Evolutionary conservation across 345 rosid genomes (phyloP).

Genomic region (Melastoma malabathricum): DNA sequence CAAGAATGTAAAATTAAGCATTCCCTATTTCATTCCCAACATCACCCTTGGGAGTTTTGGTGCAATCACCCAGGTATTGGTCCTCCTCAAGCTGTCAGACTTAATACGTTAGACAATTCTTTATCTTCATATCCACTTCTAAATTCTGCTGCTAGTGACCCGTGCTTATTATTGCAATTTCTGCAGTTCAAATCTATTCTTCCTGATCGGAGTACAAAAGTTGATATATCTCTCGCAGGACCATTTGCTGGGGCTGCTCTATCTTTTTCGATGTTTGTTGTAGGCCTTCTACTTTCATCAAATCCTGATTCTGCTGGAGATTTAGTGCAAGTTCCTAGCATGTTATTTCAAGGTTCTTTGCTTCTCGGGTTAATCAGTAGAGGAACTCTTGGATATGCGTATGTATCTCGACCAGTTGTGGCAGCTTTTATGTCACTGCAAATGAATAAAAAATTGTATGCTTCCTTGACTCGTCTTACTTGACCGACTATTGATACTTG

Average conservation of each 20-base stretch:
- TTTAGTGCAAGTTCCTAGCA: conserved; percentile 84
- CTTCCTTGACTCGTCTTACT: background rate
- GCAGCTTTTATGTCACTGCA: background rate
- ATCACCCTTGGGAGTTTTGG: conserved; percentile 97
- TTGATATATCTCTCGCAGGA: conserved; percentile 82
- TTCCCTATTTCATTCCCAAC: conserved; percentile 89
- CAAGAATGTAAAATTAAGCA: conserved; percentile 80
- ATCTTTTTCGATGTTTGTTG: conserved; percentile 76
- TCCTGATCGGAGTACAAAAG: conserved; percentile 83
- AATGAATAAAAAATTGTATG: background rate
- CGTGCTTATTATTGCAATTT: background rate
- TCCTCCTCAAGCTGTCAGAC: background rate
- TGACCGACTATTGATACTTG: no score
- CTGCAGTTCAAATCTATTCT: conserved; percentile 87
- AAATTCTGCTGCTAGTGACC: conserved; percentile 2
- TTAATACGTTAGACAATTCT: no score
- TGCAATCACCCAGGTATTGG: conserved; percentile 84
- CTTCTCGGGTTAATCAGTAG: conserved; percentile 95
- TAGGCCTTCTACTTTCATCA: conserved; percentile 78
- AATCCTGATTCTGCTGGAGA: conserved; percentile 63
- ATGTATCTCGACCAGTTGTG: conserved; percentile 20
- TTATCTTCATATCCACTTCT: no score
- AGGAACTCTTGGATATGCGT: conserved; percentile 79
- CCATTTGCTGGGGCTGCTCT: conserved; percentile 89
- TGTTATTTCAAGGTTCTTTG: conserved; percentile 84